phyloP scores from a whole-genome alignment of 179 eudicot species.

The Amaranthus tricolor region DNA sequence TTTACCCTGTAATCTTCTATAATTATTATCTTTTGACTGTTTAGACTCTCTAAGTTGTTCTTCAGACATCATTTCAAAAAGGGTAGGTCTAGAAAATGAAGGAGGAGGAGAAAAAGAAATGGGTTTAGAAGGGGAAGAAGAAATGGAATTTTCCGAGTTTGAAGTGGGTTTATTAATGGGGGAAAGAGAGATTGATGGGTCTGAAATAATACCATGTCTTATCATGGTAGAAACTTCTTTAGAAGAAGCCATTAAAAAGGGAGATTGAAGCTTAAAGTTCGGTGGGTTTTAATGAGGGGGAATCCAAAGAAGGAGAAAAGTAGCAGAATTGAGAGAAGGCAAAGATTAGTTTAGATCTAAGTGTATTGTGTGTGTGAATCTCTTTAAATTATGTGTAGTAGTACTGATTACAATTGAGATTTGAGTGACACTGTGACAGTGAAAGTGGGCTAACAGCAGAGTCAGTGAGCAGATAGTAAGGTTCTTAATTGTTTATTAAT shows the following conservation, averaged over 20 bases:
- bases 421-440: conserved; percentile 3
- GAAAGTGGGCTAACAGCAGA: not conserved
- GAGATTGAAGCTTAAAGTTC: not conserved
- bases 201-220: conserved; percentile 85
- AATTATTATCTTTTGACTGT: conserved; percentile 34
- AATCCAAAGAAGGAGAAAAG: conserved; percentile 14
- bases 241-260: conserved; percentile 35
- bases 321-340: not conserved
- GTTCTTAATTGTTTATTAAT: not conserved
- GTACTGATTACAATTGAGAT: not conserved
- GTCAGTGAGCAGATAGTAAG: not conserved
- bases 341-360: not conserved
- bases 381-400: not conserved
- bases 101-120: conserved; percentile 31
- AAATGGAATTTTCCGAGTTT: conserved; percentile 22
- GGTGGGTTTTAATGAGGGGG: not conserved
- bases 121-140: conserved; percentile 32
- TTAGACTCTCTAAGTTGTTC: conserved; percentile 56
- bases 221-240: conserved; percentile 75
- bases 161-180: conserved; percentile 25
- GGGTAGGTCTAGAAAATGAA: conserved; percentile 51
- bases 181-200: conserved; percentile 49
- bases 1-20: conserved; percentile 45
- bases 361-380: not conserved
- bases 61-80: conserved; percentile 82